Conservation (phyloP, 768 basidiomycete species). For the Phaffia australis region DNA sequence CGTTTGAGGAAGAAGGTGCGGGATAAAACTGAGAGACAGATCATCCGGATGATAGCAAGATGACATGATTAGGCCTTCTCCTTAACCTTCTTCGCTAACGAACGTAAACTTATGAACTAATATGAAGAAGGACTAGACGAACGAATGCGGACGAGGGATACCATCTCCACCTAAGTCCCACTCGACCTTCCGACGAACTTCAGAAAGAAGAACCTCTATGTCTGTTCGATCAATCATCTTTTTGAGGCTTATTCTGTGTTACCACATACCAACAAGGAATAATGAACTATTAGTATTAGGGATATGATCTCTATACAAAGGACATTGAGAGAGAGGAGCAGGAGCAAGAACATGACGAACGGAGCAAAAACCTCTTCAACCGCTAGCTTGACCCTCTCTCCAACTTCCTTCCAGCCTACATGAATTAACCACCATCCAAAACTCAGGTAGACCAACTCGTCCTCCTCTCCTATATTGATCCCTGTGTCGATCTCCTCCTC, state of each 20-base stretch:
- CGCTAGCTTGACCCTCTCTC: conserved; percentile 56
- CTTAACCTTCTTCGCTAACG: background rate
- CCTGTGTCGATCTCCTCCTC: conserved; percentile 27
- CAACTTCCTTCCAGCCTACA: conserved; percentile 80
- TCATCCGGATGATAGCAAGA: background rate
- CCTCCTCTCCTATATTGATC: conserved; percentile 43
- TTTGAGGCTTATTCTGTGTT: conserved; percentile 27
- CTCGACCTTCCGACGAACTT: conserved; percentile 24
- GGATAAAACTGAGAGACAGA: conserved; percentile 50
- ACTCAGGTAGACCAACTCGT: conserved; percentile 68
- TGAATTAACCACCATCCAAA: conserved; percentile 89
- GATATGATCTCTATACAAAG: conserved; percentile 21
- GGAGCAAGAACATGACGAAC: conserved; percentile 43
- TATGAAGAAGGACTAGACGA: background rate
- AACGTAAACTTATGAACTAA: background rate
- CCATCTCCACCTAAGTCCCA: conserved; percentile 19
- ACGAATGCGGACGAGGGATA: conserved; percentile 19
- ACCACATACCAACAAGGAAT: background rate
- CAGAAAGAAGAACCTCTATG: conserved; percentile 16
- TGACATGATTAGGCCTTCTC: too few relatives aligned
- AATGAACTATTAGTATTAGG: conserved; percentile 32
- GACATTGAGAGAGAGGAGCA: conserved; percentile 6
- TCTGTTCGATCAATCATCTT: conserved; percentile 26
- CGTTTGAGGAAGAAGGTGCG: conserved; percentile 64
- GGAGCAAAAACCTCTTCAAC: conserved; percentile 76